Conservation (phyloP, 2,329 filamentous ascomycete genomes). For the Aspergillus cejpii region DNA sequence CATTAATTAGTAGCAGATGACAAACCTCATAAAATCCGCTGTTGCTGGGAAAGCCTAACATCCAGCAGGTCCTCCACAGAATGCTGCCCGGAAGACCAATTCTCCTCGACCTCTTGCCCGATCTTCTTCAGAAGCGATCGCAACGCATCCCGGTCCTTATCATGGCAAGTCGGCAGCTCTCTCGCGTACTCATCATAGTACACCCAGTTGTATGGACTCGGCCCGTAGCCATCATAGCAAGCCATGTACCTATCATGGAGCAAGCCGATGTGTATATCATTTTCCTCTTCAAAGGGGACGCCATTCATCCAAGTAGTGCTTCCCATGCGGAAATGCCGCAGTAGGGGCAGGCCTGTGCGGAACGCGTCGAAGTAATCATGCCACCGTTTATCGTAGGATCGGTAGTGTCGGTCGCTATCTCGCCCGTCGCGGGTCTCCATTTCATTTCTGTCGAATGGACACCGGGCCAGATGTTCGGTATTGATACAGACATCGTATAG, state of each 20-base stretch:
- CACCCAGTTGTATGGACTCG: slow-evolving; percentile 14
- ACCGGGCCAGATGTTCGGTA: slow-evolving; percentile 33
- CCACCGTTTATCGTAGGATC: slow-evolving; percentile 15
- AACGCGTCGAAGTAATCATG: slow-evolving; percentile 19
- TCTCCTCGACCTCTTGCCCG: background rate
- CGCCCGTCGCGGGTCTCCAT: background rate
- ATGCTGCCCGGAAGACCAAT: background rate
- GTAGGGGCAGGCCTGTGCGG: slow-evolving; percentile 8
- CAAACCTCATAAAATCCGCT: no score
- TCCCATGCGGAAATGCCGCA: slow-evolving; percentile 14
- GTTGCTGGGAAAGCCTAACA: no score
- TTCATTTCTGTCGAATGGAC: slow-evolving; percentile 27
- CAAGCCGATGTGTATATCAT: slow-evolving; percentile 11
- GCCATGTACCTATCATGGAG: slow-evolving; percentile 14
- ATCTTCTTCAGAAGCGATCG: background rate
- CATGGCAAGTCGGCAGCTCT: background rate
- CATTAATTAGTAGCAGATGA: no score
- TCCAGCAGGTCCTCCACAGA: background rate
- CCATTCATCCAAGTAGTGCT: slow-evolving; percentile 1
- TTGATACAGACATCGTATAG: slow-evolving; percentile 9
- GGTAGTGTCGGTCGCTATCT: slow-evolving; percentile 1
- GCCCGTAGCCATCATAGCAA: slow-evolving; percentile 17
- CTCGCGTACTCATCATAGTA: background rate
- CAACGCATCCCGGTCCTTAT: background rate
- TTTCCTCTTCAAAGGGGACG: slow-evolving; percentile 18